These are phyloP conservation scores for Zygoascus tannicola DNA, from an alignment of 805 yeast genomes.

Conservation along the genomic window DNA sequence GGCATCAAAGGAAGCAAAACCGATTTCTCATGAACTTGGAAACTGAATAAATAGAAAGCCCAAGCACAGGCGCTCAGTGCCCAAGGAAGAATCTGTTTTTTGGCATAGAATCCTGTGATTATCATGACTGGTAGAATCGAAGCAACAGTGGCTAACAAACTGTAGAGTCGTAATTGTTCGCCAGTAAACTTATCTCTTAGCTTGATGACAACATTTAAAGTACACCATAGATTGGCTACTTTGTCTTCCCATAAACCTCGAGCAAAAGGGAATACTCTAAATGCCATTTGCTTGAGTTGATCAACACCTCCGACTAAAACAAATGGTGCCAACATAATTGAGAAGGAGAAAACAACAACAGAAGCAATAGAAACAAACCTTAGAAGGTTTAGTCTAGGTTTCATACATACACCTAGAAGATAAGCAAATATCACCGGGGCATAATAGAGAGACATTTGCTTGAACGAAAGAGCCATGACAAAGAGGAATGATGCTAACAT, in stretches of 20 bases:
- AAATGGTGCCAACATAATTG: constrained; percentile 51
- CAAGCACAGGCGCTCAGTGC: constrained; percentile 75
- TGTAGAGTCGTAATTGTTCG: constrained; percentile 49
- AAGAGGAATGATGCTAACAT: constrained; percentile 68
- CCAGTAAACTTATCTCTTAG: constrained; percentile 48
- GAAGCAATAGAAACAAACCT: constrained; percentile 53
- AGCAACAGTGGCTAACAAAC: constrained; percentile 28
- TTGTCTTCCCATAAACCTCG: constrained; percentile 96
- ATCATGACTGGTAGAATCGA: constrained; percentile 50
- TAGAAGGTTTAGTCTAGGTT: constrained; percentile 39
- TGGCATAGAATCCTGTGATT: constrained; percentile 42
- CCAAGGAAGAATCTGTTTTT: constrained; percentile 48
- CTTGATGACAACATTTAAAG: constrained; percentile 71
- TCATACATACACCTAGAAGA: constrained; percentile 47
- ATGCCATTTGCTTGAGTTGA: constrained; percentile 47
- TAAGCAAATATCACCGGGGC: constrained; percentile 82
- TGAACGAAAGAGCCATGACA: constrained; percentile 69
- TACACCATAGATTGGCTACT: constrained; percentile 96
- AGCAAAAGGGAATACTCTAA: constrained; percentile 80
- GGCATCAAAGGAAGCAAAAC: constrained; percentile 85
- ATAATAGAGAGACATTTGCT: constrained; percentile 93
- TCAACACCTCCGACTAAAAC: constrained; percentile 30
- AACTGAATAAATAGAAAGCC: constrained; percentile 83
- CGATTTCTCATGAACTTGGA: constrained; percentile 94
- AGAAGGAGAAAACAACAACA: constrained; percentile 51